Base-by-base conservation (phyloP, 106 monocot genomes). In the Acorus calamus region DNA sequence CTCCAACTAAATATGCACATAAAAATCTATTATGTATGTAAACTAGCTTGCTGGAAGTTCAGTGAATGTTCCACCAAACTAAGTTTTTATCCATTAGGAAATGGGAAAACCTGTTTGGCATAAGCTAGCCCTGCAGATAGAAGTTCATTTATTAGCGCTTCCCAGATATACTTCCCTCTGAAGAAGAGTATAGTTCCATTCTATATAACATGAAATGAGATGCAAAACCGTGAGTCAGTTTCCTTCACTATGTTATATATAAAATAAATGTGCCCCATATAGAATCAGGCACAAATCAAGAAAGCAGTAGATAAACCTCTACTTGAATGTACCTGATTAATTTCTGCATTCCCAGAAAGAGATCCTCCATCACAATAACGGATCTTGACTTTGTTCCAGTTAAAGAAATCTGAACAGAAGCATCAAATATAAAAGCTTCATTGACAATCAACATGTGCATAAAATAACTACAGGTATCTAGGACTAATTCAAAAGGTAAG, bases 291-390 rank as follows among this genome's bases (percentile, higher is more conserved):
- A 4, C 14, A 53, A 44, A 46, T 44, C 10, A 42, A 62, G 50
- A 69, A 7, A 41, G 14, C 10, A 55, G 12, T 6, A 47, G 8
- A 67, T 61, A 61, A 42, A 59, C 55, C 51, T 14, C 2, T 43
- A 11, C 66, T 62, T 9, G 4, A 42, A 58, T 13, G 8, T 68
- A 96, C 96, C 80, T 80, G 67, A 11, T 65, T 63, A 61, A 47
- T 64, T 42, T 84, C 77, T 4, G 70, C 82, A 53, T 85, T 50
- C 7, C 91, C 96, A 47, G 76, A 74, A 56, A 85, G 87, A 55
- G 96, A 96, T 69, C 76, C 96, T 64, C 87, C 96, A 79, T 96
- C 96, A 73, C 96, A 96, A 63, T 96, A 96, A 7, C 91, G 68
- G 64, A 96, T 58, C 73, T 78, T 87, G 47, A 96, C 96, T 85